phyloP scores from a whole-genome alignment of 345 rosid species.

The Firmiana major region DNA sequence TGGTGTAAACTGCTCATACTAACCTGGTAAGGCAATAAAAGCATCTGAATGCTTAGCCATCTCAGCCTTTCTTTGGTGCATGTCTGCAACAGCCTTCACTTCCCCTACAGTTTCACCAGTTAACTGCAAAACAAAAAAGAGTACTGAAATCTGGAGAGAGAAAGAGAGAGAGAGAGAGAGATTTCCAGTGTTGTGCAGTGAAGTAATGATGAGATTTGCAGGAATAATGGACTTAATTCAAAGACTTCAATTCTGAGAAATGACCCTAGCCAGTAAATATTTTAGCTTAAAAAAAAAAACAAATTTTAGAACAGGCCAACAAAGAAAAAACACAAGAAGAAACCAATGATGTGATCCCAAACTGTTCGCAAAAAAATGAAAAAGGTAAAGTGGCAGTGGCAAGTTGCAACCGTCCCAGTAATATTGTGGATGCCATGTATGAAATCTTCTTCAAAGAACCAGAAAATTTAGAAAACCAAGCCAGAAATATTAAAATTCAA shows the following conservation, averaged over 20 bases:
- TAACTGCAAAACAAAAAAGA: conserved; percentile 52
- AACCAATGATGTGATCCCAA: conserved; percentile 17
- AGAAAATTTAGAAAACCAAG: conserved; percentile 11
- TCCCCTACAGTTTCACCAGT: conserved; percentile 99
- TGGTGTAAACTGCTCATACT: conserved; percentile 27
- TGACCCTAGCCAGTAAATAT: conserved; percentile 20
- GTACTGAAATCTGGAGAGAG: conserved; percentile 6
- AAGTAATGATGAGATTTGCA: conserved; percentile 55
- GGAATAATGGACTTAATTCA: conserved; percentile 25
- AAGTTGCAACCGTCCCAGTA: conserved; percentile 5
- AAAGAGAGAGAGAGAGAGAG: conserved; percentile 13
- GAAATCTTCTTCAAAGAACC: conserved; percentile 16
- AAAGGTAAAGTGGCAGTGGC: conserved; percentile 13
- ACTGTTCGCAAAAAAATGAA: not conserved
- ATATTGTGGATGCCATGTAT: conserved; percentile 19
- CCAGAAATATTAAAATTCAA: not conserved
- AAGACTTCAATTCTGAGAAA: conserved; percentile 25
- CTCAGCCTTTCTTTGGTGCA: conserved; percentile 99
- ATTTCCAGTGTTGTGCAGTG: conserved; percentile 39
- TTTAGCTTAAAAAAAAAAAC: conserved; percentile 10
- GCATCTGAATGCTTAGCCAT: conserved; percentile 99
- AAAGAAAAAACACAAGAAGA: conserved; percentile 22
- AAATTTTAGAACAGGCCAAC: conserved; percentile 17
- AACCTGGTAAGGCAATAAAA: conserved; percentile 99
- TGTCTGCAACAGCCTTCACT: conserved; percentile 98